Evolutionary conservation across 208 protist species (phyloP).

Genomic region (Eutreptiella sp.): DNA sequence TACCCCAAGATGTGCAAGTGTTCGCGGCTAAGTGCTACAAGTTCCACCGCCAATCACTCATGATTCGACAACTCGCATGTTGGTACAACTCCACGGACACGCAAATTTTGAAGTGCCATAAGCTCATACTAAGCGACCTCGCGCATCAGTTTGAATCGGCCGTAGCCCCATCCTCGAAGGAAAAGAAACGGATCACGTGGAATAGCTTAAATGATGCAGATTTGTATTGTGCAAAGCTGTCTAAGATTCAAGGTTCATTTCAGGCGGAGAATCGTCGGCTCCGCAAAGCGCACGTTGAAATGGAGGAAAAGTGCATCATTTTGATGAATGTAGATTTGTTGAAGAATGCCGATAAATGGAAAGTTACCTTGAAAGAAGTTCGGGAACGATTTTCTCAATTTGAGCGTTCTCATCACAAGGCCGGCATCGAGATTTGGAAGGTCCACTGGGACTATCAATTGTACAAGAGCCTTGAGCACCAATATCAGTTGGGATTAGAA

Average conservation of each 20-base stretch:
- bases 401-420: slow-evolving; percentile 60
- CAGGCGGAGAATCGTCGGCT: slow-evolving; percentile 83
- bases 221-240: slow-evolving; percentile 70
- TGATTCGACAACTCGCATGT: slow-evolving; percentile 79
- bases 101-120: slow-evolving; percentile 77
- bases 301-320: slow-evolving; percentile 62
- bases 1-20: slow-evolving; percentile 49
- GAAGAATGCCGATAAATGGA: slow-evolving; percentile 79
- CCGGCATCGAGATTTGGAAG: slow-evolving; percentile 85
- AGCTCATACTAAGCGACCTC: slow-evolving; percentile 72
- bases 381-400: slow-evolving; percentile 69
- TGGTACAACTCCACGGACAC: slow-evolving; percentile 81
- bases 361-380: slow-evolving; percentile 69
- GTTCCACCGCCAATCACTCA: slow-evolving; percentile 70
- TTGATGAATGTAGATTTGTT: slow-evolving; percentile 87
- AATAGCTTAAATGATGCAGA: slow-evolving; percentile 63
- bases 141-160: slow-evolving; percentile 74
- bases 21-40: slow-evolving; percentile 63
- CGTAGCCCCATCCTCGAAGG: slow-evolving; percentile 80
- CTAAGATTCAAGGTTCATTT: slow-evolving; percentile 64
- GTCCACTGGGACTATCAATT: slow-evolving; percentile 94
- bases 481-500: slow-evolving; percentile 87
- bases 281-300: slow-evolving; percentile 76
- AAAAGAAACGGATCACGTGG: slow-evolving; percentile 71
- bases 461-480: slow-evolving; percentile 92